Evolutionary conservation across 2,329 filamentous ascomycete genomes (phyloP).

Genomic region (Aquanectria penicillioides): DNA sequence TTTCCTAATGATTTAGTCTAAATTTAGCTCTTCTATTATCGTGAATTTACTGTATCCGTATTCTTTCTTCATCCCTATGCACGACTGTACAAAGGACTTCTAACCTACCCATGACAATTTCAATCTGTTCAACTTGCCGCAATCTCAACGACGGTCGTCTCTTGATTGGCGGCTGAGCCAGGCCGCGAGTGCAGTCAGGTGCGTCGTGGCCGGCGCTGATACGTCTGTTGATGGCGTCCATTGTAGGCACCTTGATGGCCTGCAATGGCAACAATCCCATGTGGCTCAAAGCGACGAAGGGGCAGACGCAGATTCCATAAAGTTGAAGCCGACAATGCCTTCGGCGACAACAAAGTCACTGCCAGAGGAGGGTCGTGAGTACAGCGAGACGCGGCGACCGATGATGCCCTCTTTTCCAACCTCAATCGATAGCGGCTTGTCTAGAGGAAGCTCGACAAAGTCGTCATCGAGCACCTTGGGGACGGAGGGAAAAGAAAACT

Average conservation of each 20-base stretch:
- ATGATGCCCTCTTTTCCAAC: slow-evolving; percentile 60
- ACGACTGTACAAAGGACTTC: too few relatives aligned
- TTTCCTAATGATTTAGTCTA: too few relatives aligned
- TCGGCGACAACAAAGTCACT: slow-evolving; percentile 52
- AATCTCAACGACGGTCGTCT: not conserved
- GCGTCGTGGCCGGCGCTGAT: slow-evolving; percentile 8
- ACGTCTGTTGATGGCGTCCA: not conserved
- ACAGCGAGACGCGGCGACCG: slow-evolving; percentile 57
- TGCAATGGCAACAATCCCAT: not conserved
- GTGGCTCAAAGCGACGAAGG: slow-evolving; percentile 9
- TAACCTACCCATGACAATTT: not conserved
- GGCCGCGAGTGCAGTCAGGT: not conserved
- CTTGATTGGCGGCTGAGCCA: not conserved
- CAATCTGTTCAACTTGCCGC: not conserved
- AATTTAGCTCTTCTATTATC: too few relatives aligned
- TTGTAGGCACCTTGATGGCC: slow-evolving; percentile 31
- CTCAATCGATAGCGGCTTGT: slow-evolving; percentile 53
- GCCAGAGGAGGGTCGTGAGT: slow-evolving; percentile 38
- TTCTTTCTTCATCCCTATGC: too few relatives aligned
- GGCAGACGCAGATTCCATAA: slow-evolving; percentile 33
- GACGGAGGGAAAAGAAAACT: slow-evolving; percentile 45
- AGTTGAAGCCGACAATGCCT: slow-evolving; percentile 62
- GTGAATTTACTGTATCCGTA: too few relatives aligned
- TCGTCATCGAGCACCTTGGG: slow-evolving; percentile 13
- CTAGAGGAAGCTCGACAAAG: slow-evolving; percentile 49